Evolutionary conservation across 2,329 filamentous ascomycete genomes (phyloP).

Genomic region (Scedosporium boydii): DNA sequence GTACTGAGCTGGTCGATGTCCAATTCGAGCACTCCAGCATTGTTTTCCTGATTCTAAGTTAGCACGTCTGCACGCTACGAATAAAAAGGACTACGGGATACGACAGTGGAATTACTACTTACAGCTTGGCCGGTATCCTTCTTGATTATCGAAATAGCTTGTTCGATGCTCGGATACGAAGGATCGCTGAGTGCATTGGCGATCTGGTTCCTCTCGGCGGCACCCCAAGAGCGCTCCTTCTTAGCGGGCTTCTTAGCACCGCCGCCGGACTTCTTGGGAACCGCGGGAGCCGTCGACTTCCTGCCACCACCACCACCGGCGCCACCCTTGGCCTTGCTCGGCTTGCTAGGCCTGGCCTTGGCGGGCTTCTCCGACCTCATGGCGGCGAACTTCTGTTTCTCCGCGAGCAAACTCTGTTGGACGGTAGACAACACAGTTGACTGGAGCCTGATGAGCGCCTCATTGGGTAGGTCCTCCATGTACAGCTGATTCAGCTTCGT

Average conservation of each 20-base stretch:
- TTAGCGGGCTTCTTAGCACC: conserved; percentile 26
- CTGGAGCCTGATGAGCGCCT: conserved; percentile 44
- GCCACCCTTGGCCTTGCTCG: conserved; percentile 42
- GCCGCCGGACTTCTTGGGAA: conserved; percentile 30
- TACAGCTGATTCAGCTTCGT: conserved; percentile 45
- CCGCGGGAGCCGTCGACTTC: conserved; percentile 16
- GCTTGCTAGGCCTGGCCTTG: conserved; percentile 41
- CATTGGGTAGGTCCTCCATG: conserved; percentile 40
- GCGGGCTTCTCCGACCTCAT: conserved; percentile 48
- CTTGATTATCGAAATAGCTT: conserved; percentile 84
- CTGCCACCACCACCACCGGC: conserved; percentile 15
- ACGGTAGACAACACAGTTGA: conserved; percentile 55
- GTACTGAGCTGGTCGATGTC: conserved; percentile 49
- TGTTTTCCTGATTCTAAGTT: conserved; percentile 38
- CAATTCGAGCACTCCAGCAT: conserved; percentile 48
- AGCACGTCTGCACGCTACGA: background rate
- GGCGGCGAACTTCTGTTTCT: conserved; percentile 54
- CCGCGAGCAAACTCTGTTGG: conserved; percentile 63
- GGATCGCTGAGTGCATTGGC: conserved; percentile 77
- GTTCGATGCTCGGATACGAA: conserved; percentile 65
- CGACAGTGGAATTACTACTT: conserved; percentile 31
- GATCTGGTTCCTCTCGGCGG: conserved; percentile 76
- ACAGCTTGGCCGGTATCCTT: conserved; percentile 69
- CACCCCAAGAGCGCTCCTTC: conserved; percentile 22
- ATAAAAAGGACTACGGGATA: background rate